phyloP scores from a whole-genome alignment of 805 yeast genomes.

The Spathaspora arborariae region DNA sequence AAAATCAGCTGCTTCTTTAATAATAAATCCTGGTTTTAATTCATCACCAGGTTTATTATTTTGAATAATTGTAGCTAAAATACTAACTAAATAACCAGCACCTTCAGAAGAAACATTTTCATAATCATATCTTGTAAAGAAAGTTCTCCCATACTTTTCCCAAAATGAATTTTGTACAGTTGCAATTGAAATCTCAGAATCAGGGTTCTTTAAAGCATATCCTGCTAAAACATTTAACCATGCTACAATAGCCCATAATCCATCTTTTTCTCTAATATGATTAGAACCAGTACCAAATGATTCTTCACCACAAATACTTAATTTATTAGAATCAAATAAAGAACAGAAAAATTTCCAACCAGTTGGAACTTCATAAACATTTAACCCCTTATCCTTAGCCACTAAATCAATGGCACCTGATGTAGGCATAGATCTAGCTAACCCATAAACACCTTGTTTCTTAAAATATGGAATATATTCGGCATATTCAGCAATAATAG shows the following conservation, averaged over 20 bases:
- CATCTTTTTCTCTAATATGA: constrained; percentile 97
- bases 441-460: constrained; percentile 80
- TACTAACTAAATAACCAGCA: constrained; percentile 64
- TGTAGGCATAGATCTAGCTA: constrained; percentile 98
- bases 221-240: constrained; percentile 95
- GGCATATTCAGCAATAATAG: constrained; percentile 94
- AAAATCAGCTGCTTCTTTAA: constrained; percentile 81
- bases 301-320: constrained; percentile 97
- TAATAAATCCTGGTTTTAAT: constrained; percentile 46
- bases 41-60: constrained; percentile 42
- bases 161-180: constrained; percentile 83
- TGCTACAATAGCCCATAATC: constrained; percentile 95
- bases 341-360: constrained; percentile 99
- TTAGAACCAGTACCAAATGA: constrained; percentile 97
- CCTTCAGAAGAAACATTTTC: constrained; percentile 78
- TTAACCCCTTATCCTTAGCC: constrained; percentile 69
- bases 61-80: constrained; percentile 31
- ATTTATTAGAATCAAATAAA: constrained; percentile 84
- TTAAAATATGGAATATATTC: constrained; percentile 85
- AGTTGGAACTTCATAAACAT: constrained; percentile 92
- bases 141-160: constrained; percentile 92
- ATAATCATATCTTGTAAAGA: constrained; percentile 92
- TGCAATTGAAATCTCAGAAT: constrained; percentile 54
- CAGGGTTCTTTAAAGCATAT: constrained; percentile 58
- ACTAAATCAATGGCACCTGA: constrained; percentile 91